A percentile compares a stretch with the other conserved stretches of the same genome.
These are phyloP conservation scores for Drechslerella dactyloides DNA, from an alignment of 2,329 filamentous ascomycete genomes.

Conservation along the genomic window DNA sequence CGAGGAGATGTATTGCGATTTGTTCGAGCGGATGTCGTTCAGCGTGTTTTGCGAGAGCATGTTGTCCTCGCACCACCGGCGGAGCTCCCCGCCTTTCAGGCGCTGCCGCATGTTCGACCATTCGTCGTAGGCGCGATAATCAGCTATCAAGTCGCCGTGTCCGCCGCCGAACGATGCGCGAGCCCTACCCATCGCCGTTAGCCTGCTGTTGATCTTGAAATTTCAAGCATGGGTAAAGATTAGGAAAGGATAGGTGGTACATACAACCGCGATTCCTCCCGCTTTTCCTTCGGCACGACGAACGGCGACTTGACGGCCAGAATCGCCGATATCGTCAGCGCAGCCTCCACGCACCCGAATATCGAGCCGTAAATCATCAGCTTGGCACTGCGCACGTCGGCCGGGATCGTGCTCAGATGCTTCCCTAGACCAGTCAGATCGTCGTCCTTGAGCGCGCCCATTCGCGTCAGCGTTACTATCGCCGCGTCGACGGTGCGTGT, in stretches of 20 bases:
- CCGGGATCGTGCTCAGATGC: constrained; percentile 87
- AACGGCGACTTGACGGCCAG: constrained; percentile 90
- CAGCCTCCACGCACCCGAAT: constrained; percentile 88
- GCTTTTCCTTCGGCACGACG: constrained; percentile 78
- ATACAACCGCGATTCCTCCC: constrained; percentile 76
- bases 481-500: constrained; percentile 85
- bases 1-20: constrained; percentile 82
- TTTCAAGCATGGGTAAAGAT: not conserved
- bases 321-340: constrained; percentile 86
- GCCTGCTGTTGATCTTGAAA: not conserved
- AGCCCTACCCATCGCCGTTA: constrained; percentile 59
- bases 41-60: constrained; percentile 84
- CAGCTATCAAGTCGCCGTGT: constrained; percentile 87
- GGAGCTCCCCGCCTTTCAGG: constrained; percentile 62
- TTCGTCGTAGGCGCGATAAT: constrained; percentile 80
- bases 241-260: not conserved
- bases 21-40: constrained; percentile 84
- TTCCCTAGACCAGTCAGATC: constrained; percentile 88
- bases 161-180: constrained; percentile 74
- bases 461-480: constrained; percentile 75
- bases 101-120: constrained; percentile 68
- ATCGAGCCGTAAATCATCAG: constrained; percentile 93
- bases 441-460: constrained; percentile 86
- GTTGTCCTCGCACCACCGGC: constrained; percentile 81
- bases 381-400: constrained; percentile 90